These are phyloP conservation scores for Allium cepa DNA, from an alignment of 106 monocot species.

Conservation along the genomic window DNA sequence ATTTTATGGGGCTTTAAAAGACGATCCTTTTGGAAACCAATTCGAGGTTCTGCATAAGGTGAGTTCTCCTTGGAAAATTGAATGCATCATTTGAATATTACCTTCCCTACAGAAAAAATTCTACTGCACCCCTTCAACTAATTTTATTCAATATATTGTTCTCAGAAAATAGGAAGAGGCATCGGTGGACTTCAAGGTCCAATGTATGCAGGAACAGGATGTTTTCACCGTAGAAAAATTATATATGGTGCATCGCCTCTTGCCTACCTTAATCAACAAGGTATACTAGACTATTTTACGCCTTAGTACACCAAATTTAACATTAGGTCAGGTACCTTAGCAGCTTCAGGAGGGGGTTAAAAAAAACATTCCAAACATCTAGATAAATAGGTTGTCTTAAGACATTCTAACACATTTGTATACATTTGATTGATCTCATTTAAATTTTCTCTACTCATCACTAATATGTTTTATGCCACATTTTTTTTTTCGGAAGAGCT, in stretches of 20 bases:
- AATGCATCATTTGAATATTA: too few relatives aligned
- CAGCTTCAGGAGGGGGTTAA: too few relatives aligned
- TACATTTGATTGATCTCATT: too few relatives aligned
- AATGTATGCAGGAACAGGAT: constrained; percentile 38
- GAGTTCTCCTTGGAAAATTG: neutral
- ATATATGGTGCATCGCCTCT: constrained; percentile 34
- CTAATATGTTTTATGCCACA: too few relatives aligned
- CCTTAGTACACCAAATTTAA: too few relatives aligned
- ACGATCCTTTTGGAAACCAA: constrained; percentile 62
- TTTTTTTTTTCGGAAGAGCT: constrained; percentile 12
- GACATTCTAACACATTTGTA: too few relatives aligned
- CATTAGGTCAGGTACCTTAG: too few relatives aligned
- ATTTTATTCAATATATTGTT: neutral
- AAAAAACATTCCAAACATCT: too few relatives aligned
- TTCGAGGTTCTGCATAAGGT: constrained; percentile 13
- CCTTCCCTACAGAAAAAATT: too few relatives aligned
- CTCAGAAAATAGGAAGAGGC: constrained; percentile 9
- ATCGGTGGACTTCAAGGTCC: constrained; percentile 40
- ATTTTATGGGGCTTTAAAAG: constrained; percentile 49
- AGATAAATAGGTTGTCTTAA: too few relatives aligned
- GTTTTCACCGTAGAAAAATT: constrained; percentile 42
- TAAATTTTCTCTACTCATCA: too few relatives aligned
- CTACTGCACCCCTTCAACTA: too few relatives aligned
- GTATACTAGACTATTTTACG: neutral
- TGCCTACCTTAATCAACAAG: neutral